A percentile compares a stretch with the other conserved stretches of the same genome.
phyloP scores from a whole-genome alignment of 2,329 filamentous ascomycete species.

The Penicillium sp. region DNA sequence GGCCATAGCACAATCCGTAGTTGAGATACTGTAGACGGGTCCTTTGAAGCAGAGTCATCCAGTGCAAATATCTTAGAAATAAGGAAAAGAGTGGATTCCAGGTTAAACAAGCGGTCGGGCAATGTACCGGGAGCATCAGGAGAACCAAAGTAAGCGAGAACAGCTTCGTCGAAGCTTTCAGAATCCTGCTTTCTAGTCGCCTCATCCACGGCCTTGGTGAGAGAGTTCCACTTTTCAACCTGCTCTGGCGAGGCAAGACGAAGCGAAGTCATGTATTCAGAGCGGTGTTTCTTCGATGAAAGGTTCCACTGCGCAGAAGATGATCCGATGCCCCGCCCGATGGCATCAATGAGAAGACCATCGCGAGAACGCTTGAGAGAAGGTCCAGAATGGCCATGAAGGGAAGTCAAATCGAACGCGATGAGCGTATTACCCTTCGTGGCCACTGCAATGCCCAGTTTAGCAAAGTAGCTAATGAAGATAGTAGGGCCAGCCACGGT shows the following conservation, averaged over 20 bases:
- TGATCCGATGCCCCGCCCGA: constrained; percentile 42
- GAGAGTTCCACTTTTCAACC: constrained; percentile 34
- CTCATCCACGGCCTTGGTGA: constrained; percentile 32
- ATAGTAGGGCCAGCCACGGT: constrained; percentile 27
- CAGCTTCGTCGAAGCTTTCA: constrained; percentile 35
- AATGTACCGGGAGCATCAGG: constrained; percentile 22
- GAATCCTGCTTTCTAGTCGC: constrained; percentile 29
- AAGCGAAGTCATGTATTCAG: constrained; percentile 30
- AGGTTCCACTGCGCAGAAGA: constrained; percentile 30
- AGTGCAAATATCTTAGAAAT: constrained; percentile 41
- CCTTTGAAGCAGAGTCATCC: constrained; percentile 18
- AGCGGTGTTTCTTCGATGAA: constrained; percentile 30
- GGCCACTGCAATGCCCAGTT: constrained; percentile 44
- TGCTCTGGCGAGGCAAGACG: constrained; percentile 34
- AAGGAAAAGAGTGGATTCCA: constrained; percentile 38
- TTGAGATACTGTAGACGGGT: constrained; percentile 28
- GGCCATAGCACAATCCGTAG: constrained; percentile 40
- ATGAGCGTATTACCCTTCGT: constrained; percentile 43
- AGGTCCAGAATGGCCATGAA: constrained; percentile 27
- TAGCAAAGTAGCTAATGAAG: constrained; percentile 46
- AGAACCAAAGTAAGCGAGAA: constrained; percentile 30
- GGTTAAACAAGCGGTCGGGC: constrained; percentile 32
- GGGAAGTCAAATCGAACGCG: constrained; percentile 43
- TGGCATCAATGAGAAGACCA: constrained; percentile 43
- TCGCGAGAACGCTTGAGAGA: constrained; percentile 42